These are phyloP conservation scores for Draba incana DNA, from an alignment of 345 rosid genomes.

Conservation along the genomic window DNA sequence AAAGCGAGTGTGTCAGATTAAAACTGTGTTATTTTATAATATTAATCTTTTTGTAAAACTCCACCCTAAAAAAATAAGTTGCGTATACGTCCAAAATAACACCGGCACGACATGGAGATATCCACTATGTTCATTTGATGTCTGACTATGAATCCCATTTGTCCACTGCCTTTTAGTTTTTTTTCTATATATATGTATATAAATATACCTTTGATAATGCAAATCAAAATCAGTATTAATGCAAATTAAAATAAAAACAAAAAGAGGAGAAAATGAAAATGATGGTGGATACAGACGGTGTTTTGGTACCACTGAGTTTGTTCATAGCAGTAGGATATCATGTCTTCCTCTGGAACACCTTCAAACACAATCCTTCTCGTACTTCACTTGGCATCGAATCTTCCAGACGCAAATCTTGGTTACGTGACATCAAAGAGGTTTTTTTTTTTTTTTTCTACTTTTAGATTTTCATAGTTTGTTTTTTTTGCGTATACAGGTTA, in stretches of 20 bases:
- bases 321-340: slow-evolving; percentile 41
- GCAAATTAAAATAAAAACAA: neutral
- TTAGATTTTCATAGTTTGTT: neutral
- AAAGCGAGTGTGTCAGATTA: slow-evolving; percentile 21
- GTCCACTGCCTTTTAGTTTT: slow-evolving; percentile 22
- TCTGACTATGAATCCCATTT: slow-evolving; percentile 43
- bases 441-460: neutral
- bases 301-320: slow-evolving; percentile 40
- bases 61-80: neutral
- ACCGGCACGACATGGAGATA: slow-evolving; percentile 26
- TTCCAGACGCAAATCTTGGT: slow-evolving; percentile 42
- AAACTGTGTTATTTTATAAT: neutral
- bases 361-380: slow-evolving; percentile 40
- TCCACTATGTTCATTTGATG: slow-evolving; percentile 40
- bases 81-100: slow-evolving; percentile 32
- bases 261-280: slow-evolving; percentile 20
- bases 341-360: slow-evolving; percentile 38
- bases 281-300: slow-evolving; percentile 30
- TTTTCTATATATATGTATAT: slow-evolving; percentile 2
- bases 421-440: slow-evolving; percentile 43
- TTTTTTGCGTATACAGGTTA: neutral
- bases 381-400: slow-evolving; percentile 42
- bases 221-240: slow-evolving; percentile 3
- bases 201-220: neutral
- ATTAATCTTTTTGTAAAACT: neutral